Evolutionary conservation across 2,329 filamentous ascomycete genomes (phyloP), one percentile per base, ranked within the genome.

Genomic region (Teratosphaeria epicoccoides): DNA sequence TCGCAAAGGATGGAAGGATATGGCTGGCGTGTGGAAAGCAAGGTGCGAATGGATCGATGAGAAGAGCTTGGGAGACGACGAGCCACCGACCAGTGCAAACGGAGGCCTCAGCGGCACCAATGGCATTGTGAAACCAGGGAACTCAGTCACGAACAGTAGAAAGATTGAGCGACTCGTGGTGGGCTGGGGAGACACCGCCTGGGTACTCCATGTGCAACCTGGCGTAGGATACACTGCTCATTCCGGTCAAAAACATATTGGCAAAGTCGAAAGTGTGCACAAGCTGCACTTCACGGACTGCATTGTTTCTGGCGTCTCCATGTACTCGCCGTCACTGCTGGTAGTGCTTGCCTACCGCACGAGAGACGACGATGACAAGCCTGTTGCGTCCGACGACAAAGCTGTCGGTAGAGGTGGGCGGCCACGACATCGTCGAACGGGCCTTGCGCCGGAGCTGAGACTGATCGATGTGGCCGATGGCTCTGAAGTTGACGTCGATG

Each of bases 1-100:
- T 61, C 86, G 85, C 4, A 82, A 85, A 7, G 83, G 85, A 51
- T 97, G 93, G 88, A 88, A 96, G 59, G 89, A 95, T 43, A 96
- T 98, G 90, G 90, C 90, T 0, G 81, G 86, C 46, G 88, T 96
- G 3, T 97, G 93, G 90, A 95, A 91, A 71, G 88, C 87, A 2
- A 79, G 90, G 22, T 83, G 83, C 1, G 89, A 97, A 66, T 98
- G 93, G 93, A 85, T 97, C 44, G 88, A 97, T 62, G 86, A 95
- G 61, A 79, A 83, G 55, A 76, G 80, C 5, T 75, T 96, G n/a
- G 87, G 90, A 59, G 76, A 73, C 2, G 86, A 91, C 50, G 83
- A 89, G 29, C 50, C 56, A 28, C 59, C 60, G 9, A 25, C 45
- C 56, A 67, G 47, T 53, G 29, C 48, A 12, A 61, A 69, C 48